phyloP scores from a whole-genome alignment of 1,284 basidiomycete genomes.

The Singerocomus inundabilis region DNA sequence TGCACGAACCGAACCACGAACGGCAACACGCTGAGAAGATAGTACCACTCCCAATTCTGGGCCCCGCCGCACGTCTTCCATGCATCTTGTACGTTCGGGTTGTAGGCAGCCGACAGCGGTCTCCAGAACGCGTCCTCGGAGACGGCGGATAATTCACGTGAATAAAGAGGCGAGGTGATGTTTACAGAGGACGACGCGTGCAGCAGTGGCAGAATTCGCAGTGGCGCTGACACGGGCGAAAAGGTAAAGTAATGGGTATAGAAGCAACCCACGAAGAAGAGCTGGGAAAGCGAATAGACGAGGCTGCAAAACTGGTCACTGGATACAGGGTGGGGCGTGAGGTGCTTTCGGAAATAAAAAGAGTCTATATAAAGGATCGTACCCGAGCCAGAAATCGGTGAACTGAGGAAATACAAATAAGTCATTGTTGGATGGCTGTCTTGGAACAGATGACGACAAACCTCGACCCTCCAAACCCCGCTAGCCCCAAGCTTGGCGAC shows the following conservation, averaged over 20 bases:
- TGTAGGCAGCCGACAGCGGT: slow-evolving; percentile 13
- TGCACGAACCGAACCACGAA: slow-evolving; percentile 78
- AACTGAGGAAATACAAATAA: slow-evolving; percentile 54
- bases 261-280: slow-evolving; percentile 73
- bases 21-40: slow-evolving; percentile 58
- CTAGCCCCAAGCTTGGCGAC: slow-evolving; percentile 64
- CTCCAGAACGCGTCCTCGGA: background rate
- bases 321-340: slow-evolving; percentile 10
- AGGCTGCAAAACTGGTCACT: slow-evolving; percentile 85
- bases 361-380: slow-evolving; percentile 23
- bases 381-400: slow-evolving; percentile 83
- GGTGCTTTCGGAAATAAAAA: too few relatives aligned
- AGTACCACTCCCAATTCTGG: slow-evolving; percentile 56
- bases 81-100: slow-evolving; percentile 15
- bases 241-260: slow-evolving; percentile 41
- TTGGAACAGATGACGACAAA: too few relatives aligned
- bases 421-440: too few relatives aligned
- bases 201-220: background rate
- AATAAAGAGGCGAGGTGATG: background rate
- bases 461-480: slow-evolving; percentile 78
- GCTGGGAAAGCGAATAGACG: slow-evolving; percentile 66
- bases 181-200: background rate
- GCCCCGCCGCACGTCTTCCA: slow-evolving; percentile 21
- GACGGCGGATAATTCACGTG: background rate
- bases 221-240: background rate